Evolutionary conservation across 2,329 filamentous ascomycete genomes (phyloP).

Genomic region (Fonsecaea pedrosoi): DNA sequence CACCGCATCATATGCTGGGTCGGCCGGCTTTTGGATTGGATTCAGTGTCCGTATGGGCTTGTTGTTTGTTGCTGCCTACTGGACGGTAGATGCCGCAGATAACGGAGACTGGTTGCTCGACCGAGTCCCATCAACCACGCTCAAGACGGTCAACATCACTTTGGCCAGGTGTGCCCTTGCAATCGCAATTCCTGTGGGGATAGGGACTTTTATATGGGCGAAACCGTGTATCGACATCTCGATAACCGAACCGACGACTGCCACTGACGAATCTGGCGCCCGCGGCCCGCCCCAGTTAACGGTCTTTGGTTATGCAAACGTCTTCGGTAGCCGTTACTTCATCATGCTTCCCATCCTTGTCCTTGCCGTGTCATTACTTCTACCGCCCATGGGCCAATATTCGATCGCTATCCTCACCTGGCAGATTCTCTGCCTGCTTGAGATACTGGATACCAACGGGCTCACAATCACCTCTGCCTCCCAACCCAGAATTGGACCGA

Average conservation of each 20-base stretch:
- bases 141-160: constrained; percentile 78
- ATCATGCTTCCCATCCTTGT: constrained; percentile 81
- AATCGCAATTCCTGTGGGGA: constrained; percentile 81
- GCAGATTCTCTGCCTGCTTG: constrained; percentile 80
- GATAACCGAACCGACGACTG: constrained; percentile 48
- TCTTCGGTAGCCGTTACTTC: constrained; percentile 89
- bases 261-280: constrained; percentile 47
- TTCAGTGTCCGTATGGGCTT: constrained; percentile 78
- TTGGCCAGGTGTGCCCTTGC: constrained; percentile 81
- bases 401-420: constrained; percentile 81
- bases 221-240: constrained; percentile 82
- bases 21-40: constrained; percentile 66
- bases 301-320: constrained; percentile 89
- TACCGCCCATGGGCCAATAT: constrained; percentile 93
- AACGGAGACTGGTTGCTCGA: constrained; percentile 78
- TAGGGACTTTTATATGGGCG: constrained; percentile 82
- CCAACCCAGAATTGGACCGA: constrained; percentile 69
- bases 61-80: constrained; percentile 78
- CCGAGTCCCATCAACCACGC: constrained; percentile 61
- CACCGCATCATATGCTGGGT: constrained; percentile 86
- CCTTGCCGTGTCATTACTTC: constrained; percentile 76
- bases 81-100: constrained; percentile 87
- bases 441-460: constrained; percentile 67
- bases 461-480: constrained; percentile 60
- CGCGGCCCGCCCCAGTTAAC: constrained; percentile 63